phyloP scores from a whole-genome alignment of 495 filamentous ascomycete species.

The Chlorociboria aeruginascens region DNA sequence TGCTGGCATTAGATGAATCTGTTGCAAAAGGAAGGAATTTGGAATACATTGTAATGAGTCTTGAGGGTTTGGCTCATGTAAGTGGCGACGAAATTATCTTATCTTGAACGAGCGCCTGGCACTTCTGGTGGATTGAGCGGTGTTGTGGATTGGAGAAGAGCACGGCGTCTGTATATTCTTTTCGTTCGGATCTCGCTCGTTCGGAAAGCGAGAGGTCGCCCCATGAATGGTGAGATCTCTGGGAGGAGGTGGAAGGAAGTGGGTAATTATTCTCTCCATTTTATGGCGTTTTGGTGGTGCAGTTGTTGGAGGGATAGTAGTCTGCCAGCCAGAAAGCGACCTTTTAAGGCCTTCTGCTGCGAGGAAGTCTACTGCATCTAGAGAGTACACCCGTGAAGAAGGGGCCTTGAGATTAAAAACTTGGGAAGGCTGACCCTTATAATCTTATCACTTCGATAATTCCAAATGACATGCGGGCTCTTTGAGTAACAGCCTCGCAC shows the following conservation, averaged over 20 bases:
- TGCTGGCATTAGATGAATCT: slow-evolving; percentile 13
- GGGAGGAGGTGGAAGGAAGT: not conserved
- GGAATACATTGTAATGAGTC: slow-evolving; percentile 42
- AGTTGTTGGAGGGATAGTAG: not conserved
- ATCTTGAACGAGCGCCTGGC: slow-evolving; percentile 26
- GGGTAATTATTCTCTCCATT: slow-evolving; percentile 6
- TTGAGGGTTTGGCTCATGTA: slow-evolving; percentile 52
- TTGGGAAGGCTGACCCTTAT: too few species aligned
- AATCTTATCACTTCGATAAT: too few species aligned
- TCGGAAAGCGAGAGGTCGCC: slow-evolving; percentile 32
- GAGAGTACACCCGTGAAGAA: too few species aligned
- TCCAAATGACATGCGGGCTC: too few species aligned
- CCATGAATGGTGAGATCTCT: slow-evolving; percentile 19
- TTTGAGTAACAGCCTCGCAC: too few species aligned
- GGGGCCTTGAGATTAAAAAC: too few species aligned
- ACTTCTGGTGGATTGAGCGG: slow-evolving; percentile 24
- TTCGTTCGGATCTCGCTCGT: slow-evolving; percentile 41
- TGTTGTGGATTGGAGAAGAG: slow-evolving; percentile 42
- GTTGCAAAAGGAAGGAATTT: not conserved
- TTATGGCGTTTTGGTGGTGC: slow-evolving; percentile 3
- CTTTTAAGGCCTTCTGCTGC: too few species aligned
- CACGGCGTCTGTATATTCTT: slow-evolving; percentile 49
- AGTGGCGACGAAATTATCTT: slow-evolving; percentile 58
- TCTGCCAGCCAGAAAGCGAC: too few species aligned
- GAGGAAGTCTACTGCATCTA: too few species aligned